Base-by-base conservation (phyloP, 208 protist species). In the Entamoeba dispar region DNA sequence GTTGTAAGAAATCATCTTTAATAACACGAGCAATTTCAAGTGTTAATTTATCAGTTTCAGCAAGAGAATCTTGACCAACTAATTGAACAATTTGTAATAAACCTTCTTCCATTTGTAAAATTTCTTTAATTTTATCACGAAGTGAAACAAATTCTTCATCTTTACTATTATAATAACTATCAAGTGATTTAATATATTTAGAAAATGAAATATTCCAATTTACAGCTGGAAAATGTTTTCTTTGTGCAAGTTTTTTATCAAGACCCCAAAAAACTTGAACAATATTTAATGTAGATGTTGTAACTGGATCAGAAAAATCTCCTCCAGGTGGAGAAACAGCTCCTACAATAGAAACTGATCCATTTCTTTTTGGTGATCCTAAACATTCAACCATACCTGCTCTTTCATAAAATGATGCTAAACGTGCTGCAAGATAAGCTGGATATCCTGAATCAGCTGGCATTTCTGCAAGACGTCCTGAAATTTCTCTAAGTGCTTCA, bases 161-260 rank as follows among this genome's bases (percentile, higher is more conserved):
- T 94, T 73, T 43, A 10, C 96, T 96, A 94, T 98, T 98, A 96
- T 99, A 99, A 95, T 97, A 99, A 91, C 96, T 96, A 94, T 98
- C 97, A n/a, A 99, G 96, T 1, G 97, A 96, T 93, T 98, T 97
- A 49, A 97, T 95, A 95, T 99, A 99, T 95, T 99, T 99, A 51
- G 98, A 99, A 96, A 99, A 99, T 7, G 97, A 99, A 93, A 99
- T 97, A 49, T 98, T 96, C 99, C 99, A 99, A 96, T 99, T 99
- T 50, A 99, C 97, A 12, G 98, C 99, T 50, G 99, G 99, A 97
- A 99, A 99, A 97, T 99, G 99, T 97, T 99, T 99, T 92, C 99
- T 96, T 97, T 99, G 98, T 5, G 99, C 99, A 8, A 99, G 97
- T 93, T 98, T 99, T 97, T 99, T 99, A 96, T 99, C 98, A 8